phyloP scores from a whole-genome alignment of 345 rosid genomes.

The Turritis glabra region DNA sequence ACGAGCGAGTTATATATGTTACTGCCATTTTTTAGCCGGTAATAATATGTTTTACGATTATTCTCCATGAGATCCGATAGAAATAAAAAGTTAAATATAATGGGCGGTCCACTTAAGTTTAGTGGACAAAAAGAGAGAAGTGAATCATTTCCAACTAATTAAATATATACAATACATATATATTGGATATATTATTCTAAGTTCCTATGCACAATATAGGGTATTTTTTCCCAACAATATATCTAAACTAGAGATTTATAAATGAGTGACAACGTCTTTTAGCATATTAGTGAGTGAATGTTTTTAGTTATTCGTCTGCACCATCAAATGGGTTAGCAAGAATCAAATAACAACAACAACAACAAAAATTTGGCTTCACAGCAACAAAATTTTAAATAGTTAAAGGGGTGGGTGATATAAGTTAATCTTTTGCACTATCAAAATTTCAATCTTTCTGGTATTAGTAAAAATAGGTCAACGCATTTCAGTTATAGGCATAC shows the following conservation, averaged over 20 bases:
- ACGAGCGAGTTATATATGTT: conserved; percentile 9
- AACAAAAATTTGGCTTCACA: neutral
- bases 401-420: neutral
- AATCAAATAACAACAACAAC: neutral
- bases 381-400: neutral
- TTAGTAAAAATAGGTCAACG: neutral
- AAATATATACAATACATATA: neutral
- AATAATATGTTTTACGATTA: conserved; percentile 7
- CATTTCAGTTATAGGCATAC: neutral
- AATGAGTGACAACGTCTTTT: neutral
- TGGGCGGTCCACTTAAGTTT: neutral
- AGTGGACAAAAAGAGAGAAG: neutral
- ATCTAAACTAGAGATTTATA: neutral
- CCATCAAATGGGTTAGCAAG: no score
- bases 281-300: neutral
- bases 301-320: neutral
- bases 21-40: neutral
- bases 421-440: neutral
- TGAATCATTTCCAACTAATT: neutral
- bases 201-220: neutral
- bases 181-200: neutral
- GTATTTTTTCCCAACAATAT: no score
- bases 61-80: neutral
- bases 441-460: neutral
- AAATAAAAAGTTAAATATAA: neutral